phyloP scores from a whole-genome alignment of 2,329 filamentous ascomycete genomes.

The Camptophora hylomeconis region DNA sequence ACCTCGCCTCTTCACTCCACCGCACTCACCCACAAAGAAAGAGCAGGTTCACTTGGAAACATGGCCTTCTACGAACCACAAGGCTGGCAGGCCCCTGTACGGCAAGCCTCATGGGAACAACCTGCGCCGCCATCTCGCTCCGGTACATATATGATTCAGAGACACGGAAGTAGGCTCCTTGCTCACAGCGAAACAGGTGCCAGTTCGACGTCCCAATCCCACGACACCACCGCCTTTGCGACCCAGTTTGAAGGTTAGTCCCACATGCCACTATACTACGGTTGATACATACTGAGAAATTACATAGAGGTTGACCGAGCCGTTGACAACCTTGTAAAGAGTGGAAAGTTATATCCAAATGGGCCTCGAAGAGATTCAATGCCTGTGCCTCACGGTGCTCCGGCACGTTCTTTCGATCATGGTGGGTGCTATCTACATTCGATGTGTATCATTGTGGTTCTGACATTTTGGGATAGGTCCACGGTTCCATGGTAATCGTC shows the following conservation, averaged over 20 bases:
- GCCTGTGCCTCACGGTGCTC: slow-evolving; percentile 1
- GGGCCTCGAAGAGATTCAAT: slow-evolving; percentile 55
- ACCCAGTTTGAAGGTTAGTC: slow-evolving; percentile 74
- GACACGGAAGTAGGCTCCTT: slow-evolving; percentile 1
- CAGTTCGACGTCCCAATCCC: slow-evolving; percentile 59
- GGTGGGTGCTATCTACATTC: not conserved
- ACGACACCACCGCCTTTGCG: slow-evolving; percentile 66
- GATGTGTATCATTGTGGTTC: not conserved
- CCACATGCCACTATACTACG: not conserved
- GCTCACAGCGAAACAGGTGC: slow-evolving; percentile 43
- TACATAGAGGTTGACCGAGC: slow-evolving; percentile 81
- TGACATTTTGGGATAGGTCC: slow-evolving; percentile 42
- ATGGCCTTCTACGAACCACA: slow-evolving; percentile 63
- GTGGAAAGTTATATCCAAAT: slow-evolving; percentile 69
- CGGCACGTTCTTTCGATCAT: slow-evolving; percentile 6
- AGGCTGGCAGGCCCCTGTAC: slow-evolving; percentile 47
- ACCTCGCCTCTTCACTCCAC: no score
- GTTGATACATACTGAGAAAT: slow-evolving; percentile 18
- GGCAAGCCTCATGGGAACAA: slow-evolving; percentile 60
- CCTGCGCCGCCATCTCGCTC: slow-evolving; percentile 59
- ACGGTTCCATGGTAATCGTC: slow-evolving; percentile 56
- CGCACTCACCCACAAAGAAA: no score
- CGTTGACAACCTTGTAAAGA: slow-evolving; percentile 90
- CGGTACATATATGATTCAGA: slow-evolving; percentile 36
- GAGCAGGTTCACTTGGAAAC: no score